Base-by-base conservation (phyloP, 2,329 filamentous ascomycete species). In the Cercospora sojina region DNA sequence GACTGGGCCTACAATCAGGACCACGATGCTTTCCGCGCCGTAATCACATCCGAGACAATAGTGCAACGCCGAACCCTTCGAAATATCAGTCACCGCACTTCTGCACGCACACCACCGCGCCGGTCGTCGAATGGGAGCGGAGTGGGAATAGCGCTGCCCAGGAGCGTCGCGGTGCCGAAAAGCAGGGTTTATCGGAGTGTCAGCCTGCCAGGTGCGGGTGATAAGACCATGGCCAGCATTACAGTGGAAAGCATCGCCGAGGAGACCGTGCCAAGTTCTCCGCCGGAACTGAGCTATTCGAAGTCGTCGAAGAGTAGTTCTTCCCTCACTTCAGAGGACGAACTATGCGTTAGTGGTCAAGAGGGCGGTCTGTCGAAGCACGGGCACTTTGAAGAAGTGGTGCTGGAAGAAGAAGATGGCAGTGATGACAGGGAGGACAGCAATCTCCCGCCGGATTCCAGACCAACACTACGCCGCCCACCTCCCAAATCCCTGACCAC, bases 381-480 rank as follows among this genome's bases (percentile, higher is more conserved):
- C 65, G 89, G 88, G 68, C 89, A 97, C 78, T 97, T 97, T 74
- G 94, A 98, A 78, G 94, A 97, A 71, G 97, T 98, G 76, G 92
- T 90, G 13, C 87, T 98, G 31, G 90, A 93, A 68, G 60, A 63
- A 43, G 89, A 91, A 51, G 69, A 64, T 41, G 71, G 69, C 51
- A 67, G 70, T 23, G 72, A 74, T 35, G 64, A 59, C 20, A 85
- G 85, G 41, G 86, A 86, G 69, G 85, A 83, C 69, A 77, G 81
- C 41, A 81, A 66, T 71, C 77, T 61, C 74, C 78, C 67, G 68
- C 75, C 64, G 65, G 67, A 78, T 70, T 77, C 71, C 67, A 69
- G 73, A 65, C 72, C 72, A 47, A 76, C 74, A 35, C 66, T 73
- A 29, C 67, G 73, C 32, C 67, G 70, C 57, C 74, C 75, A n/a